Evolutionary conservation across 352 stramenopile genomes (phyloP), one percentile per base, ranked within the genome.

Genomic region (Phytophthora sp.): DNA sequence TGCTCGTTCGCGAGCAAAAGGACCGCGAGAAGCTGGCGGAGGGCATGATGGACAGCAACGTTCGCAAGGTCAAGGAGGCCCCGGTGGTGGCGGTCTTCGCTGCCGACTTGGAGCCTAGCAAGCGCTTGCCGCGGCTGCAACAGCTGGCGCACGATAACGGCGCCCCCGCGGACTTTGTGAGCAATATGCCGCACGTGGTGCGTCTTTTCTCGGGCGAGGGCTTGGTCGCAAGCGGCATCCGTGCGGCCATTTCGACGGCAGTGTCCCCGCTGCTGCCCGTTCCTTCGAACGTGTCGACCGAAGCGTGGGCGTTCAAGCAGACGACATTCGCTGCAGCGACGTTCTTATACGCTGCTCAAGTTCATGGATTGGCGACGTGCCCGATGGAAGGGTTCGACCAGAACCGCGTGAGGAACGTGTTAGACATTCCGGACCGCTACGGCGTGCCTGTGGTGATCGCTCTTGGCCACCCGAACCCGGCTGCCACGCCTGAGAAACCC

Each of bases 321-420:
- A 90, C 86, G 12, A 74, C 73, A 24, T 84, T 96, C 49, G 88
- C 84, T 13, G 88, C 86, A 0, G 74, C 82, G 3, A 81, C 79
- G 23, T 94, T 93, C 58, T 29, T 95, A 29, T 80, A 88, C 18
- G 88, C 88, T 0, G 85, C 86, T 7, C 74, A 93, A 46, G 73
- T 82, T 5, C 80, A 93, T 27, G 85, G 82, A 0, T 63, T 96
- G 2, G 76, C 71, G 51, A 93, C 84, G 26, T 91, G 84, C 39
- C 73, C 80, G 12, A 95, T 94, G 83, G 88, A 94, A 72, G 88
- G 86, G 1, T 91, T 90, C 51, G 88, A 94, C 21, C 74, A 92
- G 58, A 69, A 71, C 18, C 80, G 85, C 3, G 57, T 94, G 29
- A 78, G 76, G 31, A 79, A 80, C 46, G 74, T 74, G 18, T 73